These are phyloP conservation scores for Chaetomidium leptoderma DNA, from an alignment of 495 filamentous ascomycete genomes.

Conservation along the genomic window DNA sequence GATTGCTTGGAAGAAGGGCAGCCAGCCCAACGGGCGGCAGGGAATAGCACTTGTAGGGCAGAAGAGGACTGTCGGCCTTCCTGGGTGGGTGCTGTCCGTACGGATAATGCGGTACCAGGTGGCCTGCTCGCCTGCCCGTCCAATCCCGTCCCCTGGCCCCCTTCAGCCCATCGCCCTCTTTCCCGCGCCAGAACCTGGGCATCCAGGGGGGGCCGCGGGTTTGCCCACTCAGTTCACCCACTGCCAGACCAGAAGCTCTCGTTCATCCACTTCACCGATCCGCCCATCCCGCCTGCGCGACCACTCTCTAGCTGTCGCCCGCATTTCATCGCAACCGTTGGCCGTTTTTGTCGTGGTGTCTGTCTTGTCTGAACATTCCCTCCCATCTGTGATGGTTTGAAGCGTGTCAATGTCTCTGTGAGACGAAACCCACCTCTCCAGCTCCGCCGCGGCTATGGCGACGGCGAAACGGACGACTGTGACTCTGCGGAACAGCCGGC, in stretches of 20 bases:
- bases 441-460: slow-evolving; percentile 29
- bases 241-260: background rate
- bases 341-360: background rate
- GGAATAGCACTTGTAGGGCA: background rate
- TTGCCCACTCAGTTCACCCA: background rate
- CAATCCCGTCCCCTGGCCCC: background rate
- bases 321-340: background rate
- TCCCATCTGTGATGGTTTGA: background rate
- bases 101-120: too few relatives aligned
- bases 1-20: background rate
- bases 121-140: background rate
- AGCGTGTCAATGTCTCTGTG: slow-evolving; percentile 20
- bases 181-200: background rate
- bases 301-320: background rate
- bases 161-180: slow-evolving; percentile 8
- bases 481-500: slow-evolving; percentile 17
- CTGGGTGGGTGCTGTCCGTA: too few relatives aligned
- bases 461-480: slow-evolving; percentile 20
- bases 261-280: background rate
- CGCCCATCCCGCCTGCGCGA: background rate
- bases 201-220: background rate
- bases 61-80: background rate
- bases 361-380: background rate
- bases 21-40: too few relatives aligned
- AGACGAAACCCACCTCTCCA: slow-evolving; percentile 17